Conservation (phyloP, 73 alveolate genomes). For the Paramecium primaurelia region DNA sequence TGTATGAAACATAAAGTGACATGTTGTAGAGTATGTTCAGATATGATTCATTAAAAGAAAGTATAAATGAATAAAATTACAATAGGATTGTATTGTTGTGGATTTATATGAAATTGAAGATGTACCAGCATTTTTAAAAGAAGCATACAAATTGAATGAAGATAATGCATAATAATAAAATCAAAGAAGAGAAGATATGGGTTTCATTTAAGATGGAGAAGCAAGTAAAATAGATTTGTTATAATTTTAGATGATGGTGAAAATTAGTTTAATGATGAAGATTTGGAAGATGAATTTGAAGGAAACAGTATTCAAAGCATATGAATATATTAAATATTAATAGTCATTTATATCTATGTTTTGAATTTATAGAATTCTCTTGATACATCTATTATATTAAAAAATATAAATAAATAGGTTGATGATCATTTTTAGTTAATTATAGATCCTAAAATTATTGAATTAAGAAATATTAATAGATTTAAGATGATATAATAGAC, state of each 20-base stretch:
- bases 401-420: background rate
- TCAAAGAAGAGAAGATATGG: background rate
- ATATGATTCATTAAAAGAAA: conserved; percentile 84
- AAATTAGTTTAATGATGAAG: background rate
- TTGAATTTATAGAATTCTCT: background rate
- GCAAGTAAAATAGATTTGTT: background rate
- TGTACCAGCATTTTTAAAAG: conserved; percentile 3
- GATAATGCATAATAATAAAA: background rate
- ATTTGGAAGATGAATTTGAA: conserved; percentile 27
- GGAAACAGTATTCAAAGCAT: background rate
- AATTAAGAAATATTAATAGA: background rate
- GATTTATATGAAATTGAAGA: conserved; percentile 47
- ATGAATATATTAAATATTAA: background rate
- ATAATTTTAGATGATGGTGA: background rate
- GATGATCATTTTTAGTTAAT: background rate
- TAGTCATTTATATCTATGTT: background rate
- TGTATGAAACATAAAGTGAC: conserved; percentile 90
- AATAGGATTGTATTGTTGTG: conserved; percentile 20
- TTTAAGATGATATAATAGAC: background rate
- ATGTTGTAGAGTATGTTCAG: conserved; percentile 92
- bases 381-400: no score
- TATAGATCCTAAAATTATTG: background rate
- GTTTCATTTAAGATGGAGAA: conserved; percentile 17
- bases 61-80: background rate
- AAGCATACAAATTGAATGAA: conserved; percentile 15